A percentile compares a stretch with the other conserved stretches of the same genome.
Conservation (phyloP, 208 protist genomes). For the Herpetomonas tarakana region DNA sequence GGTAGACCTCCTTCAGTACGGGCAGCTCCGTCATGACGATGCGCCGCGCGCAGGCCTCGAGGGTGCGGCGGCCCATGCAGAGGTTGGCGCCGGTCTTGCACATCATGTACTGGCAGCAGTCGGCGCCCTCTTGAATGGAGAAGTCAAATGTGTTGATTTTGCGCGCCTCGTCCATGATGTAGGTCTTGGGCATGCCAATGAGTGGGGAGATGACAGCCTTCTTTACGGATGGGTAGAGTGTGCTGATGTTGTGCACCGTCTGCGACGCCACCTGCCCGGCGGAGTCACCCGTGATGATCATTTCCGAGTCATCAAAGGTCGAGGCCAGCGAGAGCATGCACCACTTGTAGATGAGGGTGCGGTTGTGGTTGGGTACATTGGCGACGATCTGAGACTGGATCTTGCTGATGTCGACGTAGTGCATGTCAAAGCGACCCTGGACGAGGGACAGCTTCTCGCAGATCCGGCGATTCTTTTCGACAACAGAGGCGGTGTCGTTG, state of each 20-base stretch:
- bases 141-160: constrained; percentile 67
- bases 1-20: constrained; percentile 57
- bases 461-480: constrained; percentile 76
- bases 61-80: constrained; percentile 52
- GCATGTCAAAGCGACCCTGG: constrained; percentile 72
- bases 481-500: constrained; percentile 72
- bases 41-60: constrained; percentile 49
- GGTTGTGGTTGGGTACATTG: constrained; percentile 70
- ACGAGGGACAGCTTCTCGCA: constrained; percentile 56
- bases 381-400: constrained; percentile 82
- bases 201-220: constrained; percentile 70
- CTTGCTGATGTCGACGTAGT: constrained; percentile 82
- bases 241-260: constrained; percentile 80
- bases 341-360: constrained; percentile 87
- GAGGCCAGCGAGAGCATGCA: constrained; percentile 76
- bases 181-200: constrained; percentile 61
- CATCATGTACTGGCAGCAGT: constrained; percentile 91
- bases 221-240: constrained; percentile 60
- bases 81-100: constrained; percentile 81
- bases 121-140: constrained; percentile 74
- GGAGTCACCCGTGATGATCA: constrained; percentile 77
- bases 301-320: constrained; percentile 48
- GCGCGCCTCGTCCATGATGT: constrained; percentile 67
- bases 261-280: constrained; percentile 82
- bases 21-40: constrained; percentile 52